phyloP scores from a whole-genome alignment of 2,329 filamentous ascomycete genomes.

The Chalaropsis ovoidea region DNA sequence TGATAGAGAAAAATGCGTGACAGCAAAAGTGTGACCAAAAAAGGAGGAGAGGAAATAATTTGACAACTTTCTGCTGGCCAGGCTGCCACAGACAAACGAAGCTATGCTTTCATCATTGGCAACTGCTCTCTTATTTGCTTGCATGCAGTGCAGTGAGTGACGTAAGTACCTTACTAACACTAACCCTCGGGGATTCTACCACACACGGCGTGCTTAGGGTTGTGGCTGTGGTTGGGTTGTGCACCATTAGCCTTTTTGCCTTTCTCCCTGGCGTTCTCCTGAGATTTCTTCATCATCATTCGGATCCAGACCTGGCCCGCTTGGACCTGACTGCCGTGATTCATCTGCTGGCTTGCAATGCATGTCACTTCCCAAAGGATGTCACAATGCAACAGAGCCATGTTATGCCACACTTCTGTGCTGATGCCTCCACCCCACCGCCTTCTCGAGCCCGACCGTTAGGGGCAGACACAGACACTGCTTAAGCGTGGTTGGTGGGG shows the following conservation, averaged over 20 bases:
- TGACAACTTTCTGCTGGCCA: not conserved
- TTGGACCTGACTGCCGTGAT: not conserved
- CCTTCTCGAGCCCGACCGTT: too few relatives aligned
- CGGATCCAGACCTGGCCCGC: too few relatives aligned
- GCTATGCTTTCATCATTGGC: not conserved
- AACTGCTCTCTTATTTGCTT: not conserved
- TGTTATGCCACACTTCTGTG: too few relatives aligned
- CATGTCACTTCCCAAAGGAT: not conserved
- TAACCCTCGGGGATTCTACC: too few relatives aligned
- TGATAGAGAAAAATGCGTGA: not conserved
- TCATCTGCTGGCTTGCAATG: not conserved
- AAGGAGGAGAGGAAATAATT: not conserved
- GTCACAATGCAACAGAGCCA: not conserved
- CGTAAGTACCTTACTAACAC: not conserved
- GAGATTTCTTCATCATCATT: too few relatives aligned
- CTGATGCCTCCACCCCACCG: too few relatives aligned
- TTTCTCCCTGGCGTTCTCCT: too few relatives aligned
- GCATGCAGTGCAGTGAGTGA: not conserved
- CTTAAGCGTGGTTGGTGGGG: too few relatives aligned
- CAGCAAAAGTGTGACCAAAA: not conserved
- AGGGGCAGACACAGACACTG: too few relatives aligned
- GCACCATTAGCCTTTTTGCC: too few relatives aligned
- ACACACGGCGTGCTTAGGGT: too few relatives aligned
- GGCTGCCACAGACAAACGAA: not conserved
- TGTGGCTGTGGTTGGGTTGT: too few relatives aligned